Conservation (phyloP, 192 early-diverging fungal species). For the Jimgerdemannia flammicorona region DNA sequence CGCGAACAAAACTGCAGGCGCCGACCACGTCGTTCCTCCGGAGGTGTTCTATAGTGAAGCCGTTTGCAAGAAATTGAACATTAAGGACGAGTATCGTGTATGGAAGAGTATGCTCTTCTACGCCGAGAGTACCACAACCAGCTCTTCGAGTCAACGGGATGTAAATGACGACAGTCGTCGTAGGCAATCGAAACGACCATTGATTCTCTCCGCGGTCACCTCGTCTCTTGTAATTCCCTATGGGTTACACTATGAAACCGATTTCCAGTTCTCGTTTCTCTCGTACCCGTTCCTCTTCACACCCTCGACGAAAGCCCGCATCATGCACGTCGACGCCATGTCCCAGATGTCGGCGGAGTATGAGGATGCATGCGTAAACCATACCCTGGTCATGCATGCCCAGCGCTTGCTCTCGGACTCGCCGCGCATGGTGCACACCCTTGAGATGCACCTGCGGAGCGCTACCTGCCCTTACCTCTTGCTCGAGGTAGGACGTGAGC, state of each 20-base stretch:
- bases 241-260: conserved; percentile 18
- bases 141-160: conserved; percentile 9
- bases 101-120: conserved; percentile 58
- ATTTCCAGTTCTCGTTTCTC: conserved; percentile 61
- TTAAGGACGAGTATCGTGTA: conserved; percentile 74
- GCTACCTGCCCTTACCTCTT: conserved; percentile 77
- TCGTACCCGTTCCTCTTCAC: conserved; percentile 68
- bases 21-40: background rate
- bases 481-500: conserved; percentile 65
- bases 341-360: conserved; percentile 73
- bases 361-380: conserved; percentile 80
- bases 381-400: conserved; percentile 73
- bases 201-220: conserved; percentile 11
- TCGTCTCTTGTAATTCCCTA: conserved; percentile 15
- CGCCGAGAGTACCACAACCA: conserved; percentile 14
- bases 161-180: conserved; percentile 11
- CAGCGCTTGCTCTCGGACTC: conserved; percentile 62
- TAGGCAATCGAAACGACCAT: background rate
- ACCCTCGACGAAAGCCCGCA: conserved; percentile 63
- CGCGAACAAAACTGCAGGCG: background rate
- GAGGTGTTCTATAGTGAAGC: conserved; percentile 19
- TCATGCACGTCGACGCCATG: conserved; percentile 73
- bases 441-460: conserved; percentile 56
- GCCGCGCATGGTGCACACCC: conserved; percentile 30
- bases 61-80: conserved; percentile 45